Evolutionary conservation across 2,329 filamentous ascomycete genomes (phyloP).

Genomic region (Xylariaceae sp.): DNA sequence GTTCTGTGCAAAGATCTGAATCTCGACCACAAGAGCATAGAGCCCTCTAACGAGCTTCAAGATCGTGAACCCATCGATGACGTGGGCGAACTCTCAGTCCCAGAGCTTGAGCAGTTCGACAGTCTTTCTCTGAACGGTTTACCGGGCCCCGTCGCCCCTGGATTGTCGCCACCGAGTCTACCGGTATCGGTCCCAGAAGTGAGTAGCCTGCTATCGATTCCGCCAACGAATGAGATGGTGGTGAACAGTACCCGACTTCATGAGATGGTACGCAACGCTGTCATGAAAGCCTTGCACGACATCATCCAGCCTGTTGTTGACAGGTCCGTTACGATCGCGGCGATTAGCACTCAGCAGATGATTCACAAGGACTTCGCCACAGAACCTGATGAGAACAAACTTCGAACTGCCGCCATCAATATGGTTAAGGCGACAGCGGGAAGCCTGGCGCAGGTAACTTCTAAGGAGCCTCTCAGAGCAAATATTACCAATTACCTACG

Average conservation of each 20-base stretch:
- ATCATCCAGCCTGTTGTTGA: conserved; percentile 98
- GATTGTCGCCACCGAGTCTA: conserved; percentile 79
- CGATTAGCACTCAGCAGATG: conserved; percentile 94
- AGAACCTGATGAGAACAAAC: conserved; percentile 85
- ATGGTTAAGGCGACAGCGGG: conserved; percentile 96
- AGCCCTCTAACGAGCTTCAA: conserved; percentile 85
- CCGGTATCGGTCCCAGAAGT: conserved; percentile 85
- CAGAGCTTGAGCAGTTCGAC: conserved; percentile 83
- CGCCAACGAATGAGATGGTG: conserved; percentile 80
- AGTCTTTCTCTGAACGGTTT: conserved; percentile 80
- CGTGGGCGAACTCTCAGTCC: conserved; percentile 62
- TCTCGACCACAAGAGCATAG: conserved; percentile 90
- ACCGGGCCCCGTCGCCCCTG: conserved; percentile 69
- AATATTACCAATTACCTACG: conserved; percentile 98
- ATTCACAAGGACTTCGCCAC: conserved; percentile 96
- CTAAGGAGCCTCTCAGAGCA: conserved; percentile 93
- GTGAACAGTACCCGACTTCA: conserved; percentile 72
- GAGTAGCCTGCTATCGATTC: conserved; percentile 78
- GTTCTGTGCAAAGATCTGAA: conserved; percentile 92
- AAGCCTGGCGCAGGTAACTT: conserved; percentile 94
- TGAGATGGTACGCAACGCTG: conserved; percentile 83
- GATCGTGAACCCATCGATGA: conserved; percentile 73
- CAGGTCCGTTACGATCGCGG: conserved; percentile 95
- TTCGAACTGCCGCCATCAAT: conserved; percentile 85
- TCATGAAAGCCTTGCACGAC: conserved; percentile 89